phyloP scores from a whole-genome alignment of 139 green algal genomes.

The Chlamydomonas urium region DNA sequence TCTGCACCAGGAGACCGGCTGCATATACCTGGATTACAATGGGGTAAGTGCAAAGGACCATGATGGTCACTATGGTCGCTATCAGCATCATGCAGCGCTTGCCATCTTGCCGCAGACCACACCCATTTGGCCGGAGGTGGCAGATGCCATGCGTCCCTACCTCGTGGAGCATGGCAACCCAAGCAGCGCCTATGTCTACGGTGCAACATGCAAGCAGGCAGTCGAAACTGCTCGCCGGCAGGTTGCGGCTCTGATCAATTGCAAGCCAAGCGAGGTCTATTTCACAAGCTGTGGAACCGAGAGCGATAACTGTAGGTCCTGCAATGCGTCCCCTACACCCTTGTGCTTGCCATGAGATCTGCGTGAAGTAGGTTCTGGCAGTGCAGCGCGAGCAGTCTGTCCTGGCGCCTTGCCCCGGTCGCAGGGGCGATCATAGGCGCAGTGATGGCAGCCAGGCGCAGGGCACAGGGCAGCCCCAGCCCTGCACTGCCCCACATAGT shows the following conservation, averaged over 20 bases:
- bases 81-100: no score
- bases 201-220: conserved; percentile 33
- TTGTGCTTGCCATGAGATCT: no score
- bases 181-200: conserved; percentile 53
- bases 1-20: conserved; percentile 4
- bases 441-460: conserved; percentile 22
- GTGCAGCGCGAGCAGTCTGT: background rate
- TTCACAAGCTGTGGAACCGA: conserved; percentile 59
- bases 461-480: background rate
- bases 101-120: no score
- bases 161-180: conserved; percentile 59
- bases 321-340: background rate
- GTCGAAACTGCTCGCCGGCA: conserved; percentile 42
- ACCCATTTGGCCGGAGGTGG: conserved; percentile 55
- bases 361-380: no score
- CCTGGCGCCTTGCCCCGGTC: background rate
- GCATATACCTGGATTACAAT: conserved; percentile 65
- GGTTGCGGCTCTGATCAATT: conserved; percentile 52
- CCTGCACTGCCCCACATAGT: conserved; percentile 53
- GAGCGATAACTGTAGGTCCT: conserved; percentile 26
- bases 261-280: conserved; percentile 31
- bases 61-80: no score
- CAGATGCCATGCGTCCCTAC: conserved; percentile 57
- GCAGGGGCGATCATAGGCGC: conserved; percentile 47
- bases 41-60: no score